Conservation (phyloP, 371 early-diverging fungal species). For the Mitosporidium daphniae region DNA sequence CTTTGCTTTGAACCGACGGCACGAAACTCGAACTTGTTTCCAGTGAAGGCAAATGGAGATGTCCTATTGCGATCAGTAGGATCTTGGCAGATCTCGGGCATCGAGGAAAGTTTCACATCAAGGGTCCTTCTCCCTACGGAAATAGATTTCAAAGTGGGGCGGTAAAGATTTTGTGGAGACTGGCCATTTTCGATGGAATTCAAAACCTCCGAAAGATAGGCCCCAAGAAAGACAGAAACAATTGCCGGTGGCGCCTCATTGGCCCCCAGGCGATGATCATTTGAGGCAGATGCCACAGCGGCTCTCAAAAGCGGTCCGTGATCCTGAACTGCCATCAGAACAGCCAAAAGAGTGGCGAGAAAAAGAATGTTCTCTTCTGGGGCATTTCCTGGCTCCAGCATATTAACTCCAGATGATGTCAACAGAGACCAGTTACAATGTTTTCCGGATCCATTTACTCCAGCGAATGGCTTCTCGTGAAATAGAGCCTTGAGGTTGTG, state of each 20-base stretch:
- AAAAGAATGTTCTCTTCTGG: conserved; percentile 82
- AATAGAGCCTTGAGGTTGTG: conserved; percentile 62
- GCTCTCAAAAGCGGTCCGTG: conserved; percentile 52
- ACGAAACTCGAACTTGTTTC: conserved; percentile 96
- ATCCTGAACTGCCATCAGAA: conserved; percentile 45
- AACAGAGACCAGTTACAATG: conserved; percentile 91
- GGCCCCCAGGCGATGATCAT: conserved; percentile 85
- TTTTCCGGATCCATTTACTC: conserved; percentile 87
- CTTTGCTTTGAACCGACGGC: conserved; percentile 88
- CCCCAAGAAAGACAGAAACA: conserved; percentile 65
- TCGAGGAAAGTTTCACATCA: conserved; percentile 57
- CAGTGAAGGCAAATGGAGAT: conserved; percentile 88
- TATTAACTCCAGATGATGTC: conserved; percentile 62
- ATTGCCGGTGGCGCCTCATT: conserved; percentile 89
- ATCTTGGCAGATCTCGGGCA: conserved; percentile 65
- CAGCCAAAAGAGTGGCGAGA: conserved; percentile 53
- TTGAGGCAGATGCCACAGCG: conserved; percentile 51
- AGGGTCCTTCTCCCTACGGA: conserved; percentile 65
- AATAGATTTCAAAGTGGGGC: conserved; percentile 39
- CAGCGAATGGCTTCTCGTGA: conserved; percentile 94
- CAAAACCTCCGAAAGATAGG: conserved; percentile 60
- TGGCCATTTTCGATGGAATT: conserved; percentile 47
- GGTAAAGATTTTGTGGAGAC: conserved; percentile 31
- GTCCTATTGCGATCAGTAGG: conserved; percentile 91
- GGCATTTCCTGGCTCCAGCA: conserved; percentile 52